phyloP scores from a whole-genome alignment of 805 yeast genomes.

The Soucietia sequanensis region DNA sequence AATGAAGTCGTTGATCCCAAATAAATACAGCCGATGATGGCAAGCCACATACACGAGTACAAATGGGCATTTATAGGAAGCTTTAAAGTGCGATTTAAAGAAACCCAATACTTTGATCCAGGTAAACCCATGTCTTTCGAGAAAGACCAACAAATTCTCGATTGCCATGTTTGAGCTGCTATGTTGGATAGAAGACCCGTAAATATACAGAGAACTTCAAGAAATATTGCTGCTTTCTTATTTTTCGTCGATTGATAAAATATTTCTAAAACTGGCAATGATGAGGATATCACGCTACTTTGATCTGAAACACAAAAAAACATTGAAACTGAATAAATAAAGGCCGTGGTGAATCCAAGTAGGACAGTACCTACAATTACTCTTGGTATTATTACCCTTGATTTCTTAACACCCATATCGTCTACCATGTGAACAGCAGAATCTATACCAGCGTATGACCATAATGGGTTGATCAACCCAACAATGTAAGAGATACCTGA shows the following conservation, averaged over 20 bases:
- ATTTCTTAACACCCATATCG: conserved; percentile 48
- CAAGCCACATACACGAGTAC: conserved; percentile 51
- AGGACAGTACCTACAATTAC: conserved; percentile 62
- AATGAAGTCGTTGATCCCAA: conserved; percentile 67
- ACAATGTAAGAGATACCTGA: conserved; percentile 61
- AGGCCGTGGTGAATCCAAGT: conserved; percentile 61
- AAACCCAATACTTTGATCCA: conserved; percentile 49
- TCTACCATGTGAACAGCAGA: conserved; percentile 73
- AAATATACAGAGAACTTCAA: conserved; percentile 47
- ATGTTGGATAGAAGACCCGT: conserved; percentile 60
- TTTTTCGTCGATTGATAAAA: conserved; percentile 55
- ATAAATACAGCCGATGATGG: conserved; percentile 58
- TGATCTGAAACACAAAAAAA: conserved; percentile 58
- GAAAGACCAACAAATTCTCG: conserved; percentile 66
- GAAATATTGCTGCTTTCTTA: conserved; percentile 52
- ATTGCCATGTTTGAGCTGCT: conserved; percentile 68
- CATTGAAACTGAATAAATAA: conserved; percentile 52
- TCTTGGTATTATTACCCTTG: conserved; percentile 57
- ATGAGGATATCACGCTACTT: conserved; percentile 45
- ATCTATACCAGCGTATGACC: conserved; percentile 69
- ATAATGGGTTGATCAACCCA: conserved; percentile 65
- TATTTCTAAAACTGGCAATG: conserved; percentile 60
- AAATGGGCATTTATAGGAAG: conserved; percentile 60
- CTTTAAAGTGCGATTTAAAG: conserved; percentile 44
- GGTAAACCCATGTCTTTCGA: conserved; percentile 65